These are phyloP conservation scores for Pyronema omphalodes DNA, from an alignment of 495 filamentous ascomycete genomes.

Conservation along the genomic window DNA sequence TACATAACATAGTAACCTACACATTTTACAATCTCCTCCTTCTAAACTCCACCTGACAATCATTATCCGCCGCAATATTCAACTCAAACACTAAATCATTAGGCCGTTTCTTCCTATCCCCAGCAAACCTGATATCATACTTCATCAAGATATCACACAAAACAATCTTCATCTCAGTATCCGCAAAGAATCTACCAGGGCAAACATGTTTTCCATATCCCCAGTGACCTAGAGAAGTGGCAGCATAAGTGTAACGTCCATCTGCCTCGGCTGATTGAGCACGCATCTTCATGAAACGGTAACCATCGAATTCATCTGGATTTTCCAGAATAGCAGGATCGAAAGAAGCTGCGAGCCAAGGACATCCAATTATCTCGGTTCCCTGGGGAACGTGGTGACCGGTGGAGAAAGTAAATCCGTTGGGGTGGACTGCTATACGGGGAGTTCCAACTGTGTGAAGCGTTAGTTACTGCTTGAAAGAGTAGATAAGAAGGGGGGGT, in stretches of 20 bases:
- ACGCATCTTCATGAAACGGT: not conserved
- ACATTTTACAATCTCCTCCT: not conserved
- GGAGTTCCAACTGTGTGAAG: not conserved
- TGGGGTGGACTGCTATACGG: not conserved
- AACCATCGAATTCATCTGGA: not conserved
- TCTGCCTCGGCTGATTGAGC: not conserved
- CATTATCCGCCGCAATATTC: not conserved
- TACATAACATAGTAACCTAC: too few species aligned
- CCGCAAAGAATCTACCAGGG: not conserved
- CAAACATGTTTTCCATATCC: not conserved
- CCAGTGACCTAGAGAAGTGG: not conserved
- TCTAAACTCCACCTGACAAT: not conserved
- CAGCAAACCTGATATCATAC: not conserved
- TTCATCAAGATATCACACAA: not conserved
- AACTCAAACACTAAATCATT: not conserved
- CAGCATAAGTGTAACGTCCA: not conserved
- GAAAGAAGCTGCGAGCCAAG: not conserved
- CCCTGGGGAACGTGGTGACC: not conserved
- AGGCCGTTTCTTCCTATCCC: not conserved
- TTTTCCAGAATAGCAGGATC: not conserved
- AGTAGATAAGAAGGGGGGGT: not conserved
- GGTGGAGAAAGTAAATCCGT: not conserved
- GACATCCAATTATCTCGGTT: not conserved
- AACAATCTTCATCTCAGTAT: not conserved
- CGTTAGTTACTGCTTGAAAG: not conserved